phyloP scores from a whole-genome alignment of 495 filamentous ascomycete genomes.

The Rostrohypoxylon terebratum region DNA sequence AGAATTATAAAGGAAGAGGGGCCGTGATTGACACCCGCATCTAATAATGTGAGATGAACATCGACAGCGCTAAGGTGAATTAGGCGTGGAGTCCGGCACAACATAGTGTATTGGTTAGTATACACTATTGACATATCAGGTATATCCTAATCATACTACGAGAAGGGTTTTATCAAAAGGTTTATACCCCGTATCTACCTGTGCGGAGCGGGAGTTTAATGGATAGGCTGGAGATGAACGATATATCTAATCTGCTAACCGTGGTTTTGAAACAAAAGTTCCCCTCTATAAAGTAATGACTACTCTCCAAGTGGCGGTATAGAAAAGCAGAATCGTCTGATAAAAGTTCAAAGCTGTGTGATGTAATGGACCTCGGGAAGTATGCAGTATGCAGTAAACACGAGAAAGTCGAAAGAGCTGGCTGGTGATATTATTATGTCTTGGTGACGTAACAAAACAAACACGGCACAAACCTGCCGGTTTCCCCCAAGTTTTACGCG shows the following conservation, averaged over 20 bases:
- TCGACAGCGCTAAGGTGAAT: constrained; percentile 2
- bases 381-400: too few species aligned
- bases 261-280: background rate
- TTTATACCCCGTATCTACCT: background rate
- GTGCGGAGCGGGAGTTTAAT: background rate
- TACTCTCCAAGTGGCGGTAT: background rate
- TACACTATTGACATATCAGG: background rate
- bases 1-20: background rate
- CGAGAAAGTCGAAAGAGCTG: background rate
- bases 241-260: background rate
- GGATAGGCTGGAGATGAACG: constrained; percentile 1
- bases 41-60: constrained; percentile 10
- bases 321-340: background rate
- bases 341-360: background rate
- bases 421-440: background rate
- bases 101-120: background rate
- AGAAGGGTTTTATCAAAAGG: background rate
- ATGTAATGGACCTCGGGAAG: background rate
- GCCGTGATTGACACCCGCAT: background rate
- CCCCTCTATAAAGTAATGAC: background rate
- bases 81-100: background rate
- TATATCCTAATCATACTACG: constrained; percentile 6
- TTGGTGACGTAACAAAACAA: background rate
- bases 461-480: background rate
- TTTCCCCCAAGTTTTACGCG: background rate